Evolutionary conservation across 148 eudicot species (phyloP).

Genomic region (Amaranthus palmeri): DNA sequence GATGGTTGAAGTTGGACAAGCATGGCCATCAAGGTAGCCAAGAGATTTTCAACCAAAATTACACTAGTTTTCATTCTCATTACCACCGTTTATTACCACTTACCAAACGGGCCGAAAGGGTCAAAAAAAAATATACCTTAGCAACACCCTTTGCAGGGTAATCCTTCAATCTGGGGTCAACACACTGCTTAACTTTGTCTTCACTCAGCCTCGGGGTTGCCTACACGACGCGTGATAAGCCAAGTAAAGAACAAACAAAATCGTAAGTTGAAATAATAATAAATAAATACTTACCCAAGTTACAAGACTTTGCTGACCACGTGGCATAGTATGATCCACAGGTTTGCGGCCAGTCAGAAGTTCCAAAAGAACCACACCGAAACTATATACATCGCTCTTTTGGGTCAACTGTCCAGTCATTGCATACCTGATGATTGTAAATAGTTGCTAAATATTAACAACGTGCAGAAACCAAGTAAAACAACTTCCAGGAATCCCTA

Average conservation of each 20-base stretch:
- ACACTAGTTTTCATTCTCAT: no score
- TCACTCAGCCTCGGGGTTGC: conserved; percentile 75
- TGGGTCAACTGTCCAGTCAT: conserved; percentile 73
- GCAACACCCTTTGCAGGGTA: conserved; percentile 73
- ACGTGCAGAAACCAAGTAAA: background rate
- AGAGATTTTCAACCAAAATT: no score
- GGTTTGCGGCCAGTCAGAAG: conserved; percentile 69
- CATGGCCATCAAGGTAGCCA: no score
- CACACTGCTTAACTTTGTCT: conserved; percentile 87
- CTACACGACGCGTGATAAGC: conserved; percentile 11
- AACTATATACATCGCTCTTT: conserved; percentile 70
- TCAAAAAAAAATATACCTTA: conserved; percentile 28
- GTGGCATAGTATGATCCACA: conserved; percentile 73
- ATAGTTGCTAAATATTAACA: background rate
- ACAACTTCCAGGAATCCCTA: no score
- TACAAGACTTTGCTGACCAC: conserved; percentile 74
- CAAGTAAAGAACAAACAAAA: background rate
- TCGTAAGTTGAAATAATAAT: background rate
- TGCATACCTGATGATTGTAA: conserved; percentile 40
- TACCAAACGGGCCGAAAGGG: background rate
- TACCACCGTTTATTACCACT: no score
- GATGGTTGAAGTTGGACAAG: no score
- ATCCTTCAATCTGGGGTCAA: conserved; percentile 64
- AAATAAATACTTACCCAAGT: conserved; percentile 46
- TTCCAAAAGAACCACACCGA: conserved; percentile 74